Conservation (phyloP, 192 early-diverging fungal species). For the Dissophora globulifera region DNA sequence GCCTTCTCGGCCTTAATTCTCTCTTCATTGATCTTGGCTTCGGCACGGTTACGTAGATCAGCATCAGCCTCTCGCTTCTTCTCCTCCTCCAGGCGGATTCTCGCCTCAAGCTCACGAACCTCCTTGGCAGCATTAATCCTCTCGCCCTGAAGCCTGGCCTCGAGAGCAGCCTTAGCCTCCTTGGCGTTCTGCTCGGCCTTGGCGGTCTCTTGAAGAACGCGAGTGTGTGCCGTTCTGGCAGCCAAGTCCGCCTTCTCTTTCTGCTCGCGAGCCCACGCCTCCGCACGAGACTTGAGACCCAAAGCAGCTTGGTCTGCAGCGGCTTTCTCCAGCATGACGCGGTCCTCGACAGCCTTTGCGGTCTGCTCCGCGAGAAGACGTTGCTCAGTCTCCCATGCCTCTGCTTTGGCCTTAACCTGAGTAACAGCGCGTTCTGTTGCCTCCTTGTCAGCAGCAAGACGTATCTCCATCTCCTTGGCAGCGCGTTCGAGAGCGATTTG, state of each 20-base stretch:
- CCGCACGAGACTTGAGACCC: constrained; percentile 21
- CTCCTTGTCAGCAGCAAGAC: constrained; percentile 17
- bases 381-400: constrained; percentile 42
- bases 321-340: constrained; percentile 13
- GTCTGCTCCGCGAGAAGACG: constrained; percentile 13
- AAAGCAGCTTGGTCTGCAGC: constrained; percentile 21
- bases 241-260: constrained; percentile 22
- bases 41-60: not conserved
- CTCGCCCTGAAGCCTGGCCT: constrained; percentile 20
- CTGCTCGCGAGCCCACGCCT: constrained; percentile 32
- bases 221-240: constrained; percentile 24
- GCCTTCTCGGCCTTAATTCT: constrained; percentile 24
- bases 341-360: constrained; percentile 33
- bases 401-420: constrained; percentile 18
- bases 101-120: constrained; percentile 22
- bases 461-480: constrained; percentile 34
- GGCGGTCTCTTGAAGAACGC: constrained; percentile 34
- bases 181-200: constrained; percentile 22
- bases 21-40: constrained; percentile 3
- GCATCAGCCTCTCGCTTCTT: constrained; percentile 7
- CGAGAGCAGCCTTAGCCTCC: constrained; percentile 30
- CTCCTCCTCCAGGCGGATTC: constrained; percentile 8
- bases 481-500: constrained; percentile 26
- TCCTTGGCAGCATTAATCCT: constrained; percentile 23
- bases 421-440: constrained; percentile 25